Conservation (phyloP, 768 basidiomycete genomes). For the Calocybe cyanea region DNA sequence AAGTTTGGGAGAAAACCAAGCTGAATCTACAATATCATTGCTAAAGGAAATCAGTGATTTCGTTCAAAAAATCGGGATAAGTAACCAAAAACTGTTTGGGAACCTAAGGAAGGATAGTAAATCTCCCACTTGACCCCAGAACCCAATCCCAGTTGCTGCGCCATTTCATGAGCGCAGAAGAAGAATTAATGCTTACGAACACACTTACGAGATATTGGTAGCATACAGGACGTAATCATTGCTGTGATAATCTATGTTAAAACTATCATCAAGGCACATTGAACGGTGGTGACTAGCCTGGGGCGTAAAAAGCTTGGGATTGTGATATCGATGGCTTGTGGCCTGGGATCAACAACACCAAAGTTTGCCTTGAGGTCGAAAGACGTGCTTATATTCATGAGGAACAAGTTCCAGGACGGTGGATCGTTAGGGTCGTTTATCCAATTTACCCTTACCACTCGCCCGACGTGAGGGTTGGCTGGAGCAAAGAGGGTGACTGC, state of each 20-base stretch:
- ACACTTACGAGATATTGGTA: conserved; percentile 11
- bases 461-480: conserved; percentile 10
- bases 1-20: no score
- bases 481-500: conserved; percentile 10
- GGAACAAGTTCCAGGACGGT: conserved; percentile 13
- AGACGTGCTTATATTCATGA: conserved; percentile 16
- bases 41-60: no score
- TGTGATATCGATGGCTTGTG: conserved; percentile 4
- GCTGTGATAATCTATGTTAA: conserved; percentile 2
- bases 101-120: conserved; percentile 5
- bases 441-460: conserved; percentile 13
- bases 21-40: no score
- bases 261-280: background rate
- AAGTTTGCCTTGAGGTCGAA: conserved; percentile 17
- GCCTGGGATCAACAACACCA: conserved; percentile 9
- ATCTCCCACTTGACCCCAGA: conserved; percentile 12
- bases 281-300: background rate
- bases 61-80: no score
- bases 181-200: background rate
- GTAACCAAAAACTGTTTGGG: no score
- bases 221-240: conserved; percentile 17
- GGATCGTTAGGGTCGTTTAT: conserved; percentile 9
- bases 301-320: conserved; percentile 5
- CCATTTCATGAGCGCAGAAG: background rate
- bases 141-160: conserved; percentile 12